Conservation (phyloP, 345 rosid species). For the Bruguiera gymnorhiza region DNA sequence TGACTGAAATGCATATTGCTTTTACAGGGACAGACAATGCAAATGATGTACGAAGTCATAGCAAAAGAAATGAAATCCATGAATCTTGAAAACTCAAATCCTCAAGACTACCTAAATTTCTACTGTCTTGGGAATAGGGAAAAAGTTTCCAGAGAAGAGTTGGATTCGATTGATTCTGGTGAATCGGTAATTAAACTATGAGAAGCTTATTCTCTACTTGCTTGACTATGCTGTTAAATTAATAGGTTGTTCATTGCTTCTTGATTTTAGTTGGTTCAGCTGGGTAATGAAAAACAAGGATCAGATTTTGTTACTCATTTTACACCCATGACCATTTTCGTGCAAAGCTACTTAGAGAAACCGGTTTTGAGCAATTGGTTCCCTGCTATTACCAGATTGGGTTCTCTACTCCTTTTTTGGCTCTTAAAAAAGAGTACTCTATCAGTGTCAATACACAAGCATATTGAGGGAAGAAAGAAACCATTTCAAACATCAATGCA, state of each 20-base stretch:
- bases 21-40: conserved; percentile 71
- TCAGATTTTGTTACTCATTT: background rate
- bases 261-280: background rate
- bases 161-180: conserved; percentile 12
- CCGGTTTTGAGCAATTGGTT: no score
- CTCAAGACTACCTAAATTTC: conserved; percentile 76
- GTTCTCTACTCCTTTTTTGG: no score
- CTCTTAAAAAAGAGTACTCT: no score
- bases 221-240: background rate
- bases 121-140: conserved; percentile 83
- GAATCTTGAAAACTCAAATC: conserved; percentile 47
- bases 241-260: background rate
- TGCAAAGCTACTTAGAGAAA: no score
- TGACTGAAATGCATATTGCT: background rate
- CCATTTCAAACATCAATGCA: no score
- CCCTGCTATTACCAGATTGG: no score
- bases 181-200: conserved; percentile 34
- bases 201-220: background rate
- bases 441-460: no score
- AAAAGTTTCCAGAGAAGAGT: conserved; percentile 33
- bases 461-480: no score
- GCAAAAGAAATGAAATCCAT: conserved; percentile 55
- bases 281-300: background rate
- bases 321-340: no score
- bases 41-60: conserved; percentile 78